A percentile compares a stretch with the other conserved stretches of the same genome.
Evolutionary conservation across 176 grass and related monocot genomes (phyloP).

Genomic region (bread wheat (Triticum aestivum)): IWGSC_CS_RefSeq_v2.1 NC_057794.1:541656049-541656548

Average conservation of each 20-base stretch:
- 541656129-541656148: constrained; percentile 97
- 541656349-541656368: constrained; percentile 93
- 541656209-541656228: constrained; percentile 61
- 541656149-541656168: constrained; percentile 92
- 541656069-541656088: constrained; percentile 61
- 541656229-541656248: constrained; percentile 87
- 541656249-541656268: constrained; percentile 78
- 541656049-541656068: constrained; percentile 76
- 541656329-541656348: constrained; percentile 76
- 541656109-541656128: constrained; percentile 86
- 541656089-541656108: constrained; percentile 67
- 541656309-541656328: constrained; percentile 56
- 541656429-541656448: constrained; percentile 85
- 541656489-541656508: constrained; percentile 62
- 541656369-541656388: constrained; percentile 95
- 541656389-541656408: constrained; percentile 84
- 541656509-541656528: constrained; percentile 87
- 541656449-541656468: constrained; percentile 55
- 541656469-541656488: constrained; percentile 78
- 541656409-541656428: constrained; percentile 79
- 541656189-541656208: constrained; percentile 34
- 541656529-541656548: constrained; percentile 78
- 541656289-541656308: constrained; percentile 64
- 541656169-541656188: constrained; percentile 58
- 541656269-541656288: constrained; percentile 72